A percentile compares a stretch with the other conserved stretches of the same genome.
Conservation (phyloP, 345 rosid genomes). For the Salix caprea region DNA sequence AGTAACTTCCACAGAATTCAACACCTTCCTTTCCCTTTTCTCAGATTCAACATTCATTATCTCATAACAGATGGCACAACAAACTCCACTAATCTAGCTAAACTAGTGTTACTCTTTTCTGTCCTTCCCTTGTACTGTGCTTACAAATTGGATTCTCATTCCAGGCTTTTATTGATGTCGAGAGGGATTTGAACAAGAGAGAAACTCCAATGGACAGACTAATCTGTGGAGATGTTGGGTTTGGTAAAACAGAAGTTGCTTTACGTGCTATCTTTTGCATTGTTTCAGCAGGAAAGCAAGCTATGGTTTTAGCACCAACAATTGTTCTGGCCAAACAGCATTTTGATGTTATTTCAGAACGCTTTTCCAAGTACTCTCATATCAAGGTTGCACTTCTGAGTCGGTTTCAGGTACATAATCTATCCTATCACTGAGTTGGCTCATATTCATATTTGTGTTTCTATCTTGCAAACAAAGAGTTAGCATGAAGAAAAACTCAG, state of each 20-base stretch:
- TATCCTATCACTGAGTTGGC: background rate
- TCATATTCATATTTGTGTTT: background rate
- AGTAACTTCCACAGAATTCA: background rate
- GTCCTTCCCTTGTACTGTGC: constrained; percentile 3
- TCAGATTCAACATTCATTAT: background rate
- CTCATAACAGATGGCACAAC: background rate
- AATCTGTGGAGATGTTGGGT: constrained; percentile 97
- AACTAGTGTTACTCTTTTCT: background rate
- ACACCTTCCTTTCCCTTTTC: background rate
- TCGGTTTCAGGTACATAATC: constrained; percentile 78
- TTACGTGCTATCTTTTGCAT: constrained; percentile 85
- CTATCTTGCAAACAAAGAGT: background rate
- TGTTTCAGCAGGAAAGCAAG: constrained; percentile 86
- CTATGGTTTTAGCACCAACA: constrained; percentile 96
- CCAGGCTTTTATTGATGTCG: constrained; percentile 93
- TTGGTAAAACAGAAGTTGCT: constrained; percentile 98
- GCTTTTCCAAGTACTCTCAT: constrained; percentile 57
- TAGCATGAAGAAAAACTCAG: background rate
- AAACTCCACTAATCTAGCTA: background rate
- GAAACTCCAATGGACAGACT: constrained; percentile 95
- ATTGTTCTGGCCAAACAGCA: constrained; percentile 94
- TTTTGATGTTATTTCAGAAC: constrained; percentile 75
- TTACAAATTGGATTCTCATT: constrained; percentile 25
- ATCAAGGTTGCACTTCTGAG: constrained; percentile 80
- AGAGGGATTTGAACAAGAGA: constrained; percentile 82